Conservation (phyloP, 208 protist species). For the Leishmania guyanensis region DNA sequence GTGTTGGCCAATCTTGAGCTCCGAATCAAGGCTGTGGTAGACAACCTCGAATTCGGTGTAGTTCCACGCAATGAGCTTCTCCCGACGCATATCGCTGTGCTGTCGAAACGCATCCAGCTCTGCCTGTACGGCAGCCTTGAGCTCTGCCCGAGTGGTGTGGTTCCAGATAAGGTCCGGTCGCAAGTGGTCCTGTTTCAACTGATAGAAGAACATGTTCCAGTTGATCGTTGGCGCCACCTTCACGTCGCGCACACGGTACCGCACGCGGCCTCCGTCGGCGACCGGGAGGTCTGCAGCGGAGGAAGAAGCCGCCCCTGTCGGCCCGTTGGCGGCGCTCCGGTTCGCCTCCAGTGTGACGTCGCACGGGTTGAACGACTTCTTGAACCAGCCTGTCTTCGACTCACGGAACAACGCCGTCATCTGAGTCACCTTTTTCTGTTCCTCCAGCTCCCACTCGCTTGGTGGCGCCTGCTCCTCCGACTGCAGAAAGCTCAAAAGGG, state of each 20-base stretch:
- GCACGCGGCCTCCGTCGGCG: conserved; percentile 27
- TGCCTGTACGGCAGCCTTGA: conserved; percentile 80
- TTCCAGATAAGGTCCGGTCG: conserved; percentile 95
- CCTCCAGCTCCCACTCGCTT: conserved; percentile 61
- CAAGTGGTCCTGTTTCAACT: conserved; percentile 83
- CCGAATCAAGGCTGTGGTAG: conserved; percentile 88
- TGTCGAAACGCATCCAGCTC: conserved; percentile 79
- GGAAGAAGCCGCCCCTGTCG: background rate
- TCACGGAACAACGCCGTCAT: conserved; percentile 68
- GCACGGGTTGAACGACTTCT: conserved; percentile 75
- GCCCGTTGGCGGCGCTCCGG: conserved; percentile 1
- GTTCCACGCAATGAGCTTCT: conserved; percentile 86
- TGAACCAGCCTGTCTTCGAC: conserved; percentile 75
- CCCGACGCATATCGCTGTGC: conserved; percentile 42
- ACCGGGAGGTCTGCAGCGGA: background rate
- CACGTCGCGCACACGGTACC: conserved; percentile 49
- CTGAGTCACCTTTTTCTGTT: conserved; percentile 49
- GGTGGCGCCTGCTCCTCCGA: conserved; percentile 55
- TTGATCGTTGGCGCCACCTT: conserved; percentile 79
- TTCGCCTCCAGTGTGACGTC: conserved; percentile 31
- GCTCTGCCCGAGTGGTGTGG: conserved; percentile 88
- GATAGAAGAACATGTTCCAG: conserved; percentile 92
- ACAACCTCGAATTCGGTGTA: conserved; percentile 93
- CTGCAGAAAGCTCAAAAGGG: conserved; percentile 87
- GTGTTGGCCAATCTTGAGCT: conserved; percentile 89